Conservation (phyloP, 306 rosid species). For the Hippophae gyantsensis region DNA sequence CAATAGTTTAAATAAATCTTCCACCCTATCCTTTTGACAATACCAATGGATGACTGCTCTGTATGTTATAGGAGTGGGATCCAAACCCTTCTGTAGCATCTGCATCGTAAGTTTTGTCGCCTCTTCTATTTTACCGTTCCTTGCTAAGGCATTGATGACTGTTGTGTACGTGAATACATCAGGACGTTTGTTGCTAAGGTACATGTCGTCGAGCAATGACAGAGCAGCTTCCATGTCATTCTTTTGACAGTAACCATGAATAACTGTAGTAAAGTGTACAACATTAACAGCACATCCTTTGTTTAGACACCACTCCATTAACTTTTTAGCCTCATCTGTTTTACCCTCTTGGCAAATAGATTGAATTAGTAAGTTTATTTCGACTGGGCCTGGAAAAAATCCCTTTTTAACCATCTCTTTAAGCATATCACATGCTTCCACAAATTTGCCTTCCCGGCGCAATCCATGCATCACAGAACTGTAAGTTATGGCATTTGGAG, state of each 20-base stretch:
- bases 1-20: slow-evolving; percentile 54
- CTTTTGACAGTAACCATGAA: slow-evolving; percentile 73
- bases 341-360: slow-evolving; percentile 57
- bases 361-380: slow-evolving; percentile 62
- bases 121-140: slow-evolving; percentile 63
- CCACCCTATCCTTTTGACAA: slow-evolving; percentile 54
- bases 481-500: slow-evolving; percentile 69
- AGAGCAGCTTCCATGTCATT: slow-evolving; percentile 67
- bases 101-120: slow-evolving; percentile 46
- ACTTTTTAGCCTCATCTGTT: slow-evolving; percentile 56
- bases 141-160: slow-evolving; percentile 64
- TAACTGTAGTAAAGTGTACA: slow-evolving; percentile 69
- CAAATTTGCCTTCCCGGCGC: slow-evolving; percentile 69
- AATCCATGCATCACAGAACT: slow-evolving; percentile 71
- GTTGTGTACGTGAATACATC: slow-evolving; percentile 68
- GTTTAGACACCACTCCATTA: slow-evolving; percentile 59
- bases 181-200: slow-evolving; percentile 77
- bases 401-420: slow-evolving; percentile 65
- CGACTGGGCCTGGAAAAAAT: slow-evolving; percentile 64
- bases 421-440: slow-evolving; percentile 59
- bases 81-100: slow-evolving; percentile 65
- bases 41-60: slow-evolving; percentile 65
- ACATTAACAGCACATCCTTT: slow-evolving; percentile 74
- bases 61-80: slow-evolving; percentile 81
- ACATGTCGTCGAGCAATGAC: slow-evolving; percentile 77